Evolutionary conservation across 2,329 filamentous ascomycete species (phyloP), one percentile per base, ranked within the genome.

Genomic region (Cucurbitaria berberidis): DNA sequence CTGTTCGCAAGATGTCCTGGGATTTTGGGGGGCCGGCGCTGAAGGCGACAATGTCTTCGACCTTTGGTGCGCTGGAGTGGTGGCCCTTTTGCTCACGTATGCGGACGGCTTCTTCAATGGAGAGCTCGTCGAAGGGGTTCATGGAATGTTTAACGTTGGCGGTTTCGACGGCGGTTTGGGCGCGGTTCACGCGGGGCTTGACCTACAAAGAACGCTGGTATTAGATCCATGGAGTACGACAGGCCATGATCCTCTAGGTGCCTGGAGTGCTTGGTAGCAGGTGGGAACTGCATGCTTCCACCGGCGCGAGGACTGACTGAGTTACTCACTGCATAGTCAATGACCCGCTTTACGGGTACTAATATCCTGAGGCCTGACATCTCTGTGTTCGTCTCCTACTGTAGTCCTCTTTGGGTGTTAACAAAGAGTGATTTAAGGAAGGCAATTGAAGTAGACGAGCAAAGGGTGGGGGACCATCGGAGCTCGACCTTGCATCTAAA

Each of bases 91-190:
- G 89, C 77, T 98, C 93, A 76, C 95, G 93, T 73, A 99, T 89
- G 35, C 91, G 91, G 45, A 97, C 90, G 45, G 93, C 91, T 81
- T 98, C 95, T 80, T 99, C 95, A 76, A 99, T 87, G 38, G 92
- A 96, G 71, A 99, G 90, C 78, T 99, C 95, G 82, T 99, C 95
- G 80, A 99, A 99, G 18, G 95, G 95, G 83, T 98, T 99, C 86
- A 99, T 93, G 75, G 89, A 93, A 84, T 98, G 93, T 80, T 98
- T 98, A 72, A 98, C 92, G 65, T 90, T 90, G 61, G 88, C 84
- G 49, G 90, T 96, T 79, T 97, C 93, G 78, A 99, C 89, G 73
- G 87, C 93, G 57, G 93, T 97, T 78, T 86, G 82, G 61, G 86
- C 75, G 66, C 86, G 86, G 80, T 88, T 89, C 72, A 89, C 85